These are phyloP conservation scores for Phytophthora pistaciae DNA, from an alignment of 352 stramenopile species.

Conservation along the genomic window DNA sequence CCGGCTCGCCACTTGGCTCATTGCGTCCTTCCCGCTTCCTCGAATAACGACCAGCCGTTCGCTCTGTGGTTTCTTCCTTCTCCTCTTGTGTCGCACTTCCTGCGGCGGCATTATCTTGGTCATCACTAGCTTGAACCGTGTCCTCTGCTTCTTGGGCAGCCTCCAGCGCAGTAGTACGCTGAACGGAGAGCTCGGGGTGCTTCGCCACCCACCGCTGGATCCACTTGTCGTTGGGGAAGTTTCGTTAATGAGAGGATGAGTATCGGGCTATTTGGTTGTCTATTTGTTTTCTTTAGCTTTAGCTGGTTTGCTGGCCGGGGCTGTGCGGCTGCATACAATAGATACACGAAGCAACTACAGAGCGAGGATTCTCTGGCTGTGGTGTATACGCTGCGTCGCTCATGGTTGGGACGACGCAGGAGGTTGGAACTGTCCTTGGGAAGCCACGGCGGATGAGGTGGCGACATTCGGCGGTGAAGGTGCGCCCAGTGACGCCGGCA, in stretches of 20 bases:
- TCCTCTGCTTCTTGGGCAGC: not conserved
- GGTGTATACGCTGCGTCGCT: conserved; percentile 6
- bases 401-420: conserved; percentile 35
- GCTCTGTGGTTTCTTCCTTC: not conserved
- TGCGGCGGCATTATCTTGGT: not conserved
- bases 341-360: conserved; percentile 33
- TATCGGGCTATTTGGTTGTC: conserved; percentile 29
- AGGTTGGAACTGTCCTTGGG: conserved; percentile 33
- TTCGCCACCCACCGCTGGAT: too few relatives aligned
- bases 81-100: not conserved
- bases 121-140: not conserved
- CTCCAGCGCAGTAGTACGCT: not conserved
- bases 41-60: not conserved
- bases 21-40: not conserved
- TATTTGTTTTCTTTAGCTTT: conserved; percentile 39
- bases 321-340: conserved; percentile 36
- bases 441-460: conserved; percentile 34
- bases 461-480: conserved; percentile 25
- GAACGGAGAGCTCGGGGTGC: too few relatives aligned
- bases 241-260: not conserved
- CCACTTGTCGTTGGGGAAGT: too few relatives aligned
- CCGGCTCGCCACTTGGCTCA: not conserved
- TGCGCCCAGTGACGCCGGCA: conserved; percentile 47
- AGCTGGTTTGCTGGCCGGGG: conserved; percentile 10
- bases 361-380: not conserved